phyloP scores from a whole-genome alignment of 2,329 filamentous ascomycete genomes.

The Escovopsis weberi region DNA sequence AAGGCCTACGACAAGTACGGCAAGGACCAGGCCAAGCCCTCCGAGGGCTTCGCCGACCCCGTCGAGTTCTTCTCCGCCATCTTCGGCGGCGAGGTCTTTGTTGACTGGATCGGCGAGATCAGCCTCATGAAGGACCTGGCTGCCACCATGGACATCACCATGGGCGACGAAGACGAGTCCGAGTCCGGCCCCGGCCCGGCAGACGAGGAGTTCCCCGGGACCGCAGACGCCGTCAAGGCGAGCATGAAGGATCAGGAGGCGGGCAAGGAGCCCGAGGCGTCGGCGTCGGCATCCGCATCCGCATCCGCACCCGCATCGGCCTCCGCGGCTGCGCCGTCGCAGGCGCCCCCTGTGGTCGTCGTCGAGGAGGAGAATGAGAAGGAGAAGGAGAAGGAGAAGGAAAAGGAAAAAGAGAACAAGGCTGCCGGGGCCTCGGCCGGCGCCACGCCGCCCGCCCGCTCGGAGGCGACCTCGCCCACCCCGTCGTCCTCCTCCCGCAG shows the following conservation, averaged over 20 bases:
- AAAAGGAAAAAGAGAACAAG: slow-evolving; percentile 17
- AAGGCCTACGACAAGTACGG: slow-evolving; percentile 94
- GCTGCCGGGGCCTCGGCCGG: slow-evolving; percentile 8
- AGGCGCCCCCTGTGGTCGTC: slow-evolving; percentile 23
- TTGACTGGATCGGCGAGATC: slow-evolving; percentile 95
- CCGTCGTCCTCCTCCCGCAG: slow-evolving; percentile 29
- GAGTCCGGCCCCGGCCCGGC: slow-evolving; percentile 36
- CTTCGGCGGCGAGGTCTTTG: slow-evolving; percentile 90
- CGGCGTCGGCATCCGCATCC: slow-evolving; percentile 9
- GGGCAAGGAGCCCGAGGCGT: slow-evolving; percentile 5
- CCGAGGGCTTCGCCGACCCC: slow-evolving; percentile 87
- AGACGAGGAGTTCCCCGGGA: slow-evolving; percentile 41
- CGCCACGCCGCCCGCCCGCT: slow-evolving; percentile 17
- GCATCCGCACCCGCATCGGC: slow-evolving; percentile 8
- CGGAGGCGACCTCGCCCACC: slow-evolving; percentile 24
- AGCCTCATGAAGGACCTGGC: slow-evolving; percentile 97
- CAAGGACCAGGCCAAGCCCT: slow-evolving; percentile 84
- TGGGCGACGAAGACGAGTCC: slow-evolving; percentile 54
- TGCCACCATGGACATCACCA: slow-evolving; percentile 95
- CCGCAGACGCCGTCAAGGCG: slow-evolving; percentile 40
- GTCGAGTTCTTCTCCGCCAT: slow-evolving; percentile 98
- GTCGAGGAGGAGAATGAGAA: slow-evolving; percentile 24
- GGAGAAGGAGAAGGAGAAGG: slow-evolving; percentile 4
- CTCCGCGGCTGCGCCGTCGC: not conserved
- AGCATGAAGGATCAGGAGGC: slow-evolving; percentile 31